Evolutionary conservation across 192 early-diverging fungal genomes (phyloP).

Genomic region (Coemansia sp.): DNA sequence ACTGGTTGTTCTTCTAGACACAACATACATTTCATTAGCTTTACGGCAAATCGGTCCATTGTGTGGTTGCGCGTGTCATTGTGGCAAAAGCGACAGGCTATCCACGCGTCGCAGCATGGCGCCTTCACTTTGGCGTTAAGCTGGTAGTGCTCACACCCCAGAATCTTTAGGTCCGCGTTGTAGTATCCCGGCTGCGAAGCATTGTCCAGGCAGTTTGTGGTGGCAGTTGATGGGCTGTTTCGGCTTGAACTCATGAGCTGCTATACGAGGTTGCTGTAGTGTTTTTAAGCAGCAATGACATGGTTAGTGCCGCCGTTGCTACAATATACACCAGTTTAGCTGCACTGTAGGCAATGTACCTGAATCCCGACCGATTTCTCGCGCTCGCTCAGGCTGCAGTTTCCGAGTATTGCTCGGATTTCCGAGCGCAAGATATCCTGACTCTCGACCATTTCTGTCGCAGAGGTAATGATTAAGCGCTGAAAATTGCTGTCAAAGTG

Average conservation of each 20-base stretch:
- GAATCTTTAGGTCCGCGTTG: slow-evolving; percentile 7
- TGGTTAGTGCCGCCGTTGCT: background rate
- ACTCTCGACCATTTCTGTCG: background rate
- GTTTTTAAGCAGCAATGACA: no score
- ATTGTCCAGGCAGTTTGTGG: no score
- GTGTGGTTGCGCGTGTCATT: slow-evolving; percentile 62
- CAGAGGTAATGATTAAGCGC: background rate
- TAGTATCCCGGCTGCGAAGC: no score
- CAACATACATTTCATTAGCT: slow-evolving; percentile 92
- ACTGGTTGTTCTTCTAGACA: slow-evolving; percentile 79
- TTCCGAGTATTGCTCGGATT: slow-evolving; percentile 16
- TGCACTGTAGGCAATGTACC: no score
- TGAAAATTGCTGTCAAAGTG: background rate
- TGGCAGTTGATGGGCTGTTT: no score
- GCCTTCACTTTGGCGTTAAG: slow-evolving; percentile 49
- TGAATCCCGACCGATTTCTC: slow-evolving; percentile 21
- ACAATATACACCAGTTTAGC: background rate
- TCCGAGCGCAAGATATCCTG: slow-evolving; percentile 13
- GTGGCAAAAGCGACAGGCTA: slow-evolving; percentile 74
- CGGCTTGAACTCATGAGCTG: background rate
- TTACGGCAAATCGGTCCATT: slow-evolving; percentile 62
- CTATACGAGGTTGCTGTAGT: background rate
- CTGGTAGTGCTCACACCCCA: slow-evolving; percentile 45
- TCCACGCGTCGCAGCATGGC: slow-evolving; percentile 71
- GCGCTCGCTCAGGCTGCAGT: slow-evolving; percentile 3